phyloP scores from a whole-genome alignment of 1,284 basidiomycete genomes.

The Malassezia brasiliensis region DNA sequence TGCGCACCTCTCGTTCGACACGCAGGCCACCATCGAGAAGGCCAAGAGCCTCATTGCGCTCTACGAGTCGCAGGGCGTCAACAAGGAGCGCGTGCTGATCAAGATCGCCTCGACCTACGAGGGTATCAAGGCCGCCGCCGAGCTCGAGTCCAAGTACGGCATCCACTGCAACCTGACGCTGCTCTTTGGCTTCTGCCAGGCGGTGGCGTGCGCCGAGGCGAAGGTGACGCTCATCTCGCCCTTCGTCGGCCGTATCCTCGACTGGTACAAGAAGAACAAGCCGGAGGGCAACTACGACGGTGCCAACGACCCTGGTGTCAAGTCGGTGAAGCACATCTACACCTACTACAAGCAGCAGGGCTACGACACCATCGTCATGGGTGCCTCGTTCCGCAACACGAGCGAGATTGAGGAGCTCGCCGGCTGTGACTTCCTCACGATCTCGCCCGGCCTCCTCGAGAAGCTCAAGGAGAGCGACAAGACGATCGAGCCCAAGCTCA shows the following conservation, averaged over 20 bases:
- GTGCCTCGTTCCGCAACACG: constrained; percentile 79
- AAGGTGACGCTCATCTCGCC: constrained; percentile 96
- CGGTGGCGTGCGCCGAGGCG: constrained; percentile 96
- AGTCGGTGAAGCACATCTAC: constrained; percentile 91
- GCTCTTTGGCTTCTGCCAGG: constrained; percentile 94
- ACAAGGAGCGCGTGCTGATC: constrained; percentile 82
- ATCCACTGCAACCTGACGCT: constrained; percentile 99
- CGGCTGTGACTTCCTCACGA: constrained; percentile 89
- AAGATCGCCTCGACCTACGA: constrained; percentile 99
- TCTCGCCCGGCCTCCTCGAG: constrained; percentile 79
- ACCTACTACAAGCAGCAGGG: constrained; percentile 93
- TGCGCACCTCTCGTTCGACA: constrained; percentile 91
- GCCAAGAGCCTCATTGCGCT: constrained; percentile 75
- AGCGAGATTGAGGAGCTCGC: constrained; percentile 91
- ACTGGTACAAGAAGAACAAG: constrained; percentile 47
- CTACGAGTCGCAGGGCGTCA: constrained; percentile 81
- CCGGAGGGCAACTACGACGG: constrained; percentile 41
- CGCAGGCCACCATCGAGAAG: constrained; percentile 80
- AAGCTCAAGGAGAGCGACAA: constrained; percentile 74
- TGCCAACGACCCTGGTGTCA: constrained; percentile 82
- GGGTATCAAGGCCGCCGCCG: constrained; percentile 94
- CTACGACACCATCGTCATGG: constrained; percentile 99
- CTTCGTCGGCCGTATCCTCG: constrained; percentile 74
- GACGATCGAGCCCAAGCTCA: constrained; percentile 74
- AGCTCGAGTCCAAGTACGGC: constrained; percentile 73